phyloP scores from a whole-genome alignment of 2,329 filamentous ascomycete species.

The Botrytis paeoniae region DNA sequence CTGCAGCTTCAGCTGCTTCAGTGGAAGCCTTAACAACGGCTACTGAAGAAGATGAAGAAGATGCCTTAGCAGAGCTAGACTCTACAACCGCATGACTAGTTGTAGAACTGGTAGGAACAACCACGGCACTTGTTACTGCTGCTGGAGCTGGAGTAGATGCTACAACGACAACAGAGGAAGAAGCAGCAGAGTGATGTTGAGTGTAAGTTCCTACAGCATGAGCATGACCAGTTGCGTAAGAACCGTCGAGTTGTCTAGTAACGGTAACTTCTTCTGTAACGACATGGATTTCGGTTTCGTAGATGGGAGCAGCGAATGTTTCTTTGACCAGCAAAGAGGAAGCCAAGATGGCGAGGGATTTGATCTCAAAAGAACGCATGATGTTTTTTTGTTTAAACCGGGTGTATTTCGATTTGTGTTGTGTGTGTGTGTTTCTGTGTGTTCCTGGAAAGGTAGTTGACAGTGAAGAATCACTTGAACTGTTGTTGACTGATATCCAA shows the following conservation, averaged over 20 bases:
- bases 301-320: conserved; percentile 28
- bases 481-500: conserved; percentile 7
- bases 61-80: background rate
- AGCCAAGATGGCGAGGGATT: conserved; percentile 32
- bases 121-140: background rate
- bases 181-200: conserved; percentile 16
- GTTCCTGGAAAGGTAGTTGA: conserved; percentile 10
- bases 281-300: conserved; percentile 28
- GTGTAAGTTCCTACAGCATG: conserved; percentile 27
- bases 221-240: conserved; percentile 25
- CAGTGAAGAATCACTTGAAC: conserved; percentile 8
- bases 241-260: conserved; percentile 27
- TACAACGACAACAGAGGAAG: conserved; percentile 20
- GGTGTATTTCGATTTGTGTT: background rate
- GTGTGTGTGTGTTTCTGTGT: background rate
- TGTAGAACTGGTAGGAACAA: background rate
- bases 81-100: background rate
- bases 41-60: conserved; percentile 15
- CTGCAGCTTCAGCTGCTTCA: background rate
- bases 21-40: conserved; percentile 4
- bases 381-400: background rate
- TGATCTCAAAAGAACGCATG: conserved; percentile 33
- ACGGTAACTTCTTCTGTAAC: conserved; percentile 32
- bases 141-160: conserved; percentile 6
- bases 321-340: conserved; percentile 37